Conservation (phyloP, 805 yeast species). For the Metschnikowia picachoensis region DNA sequence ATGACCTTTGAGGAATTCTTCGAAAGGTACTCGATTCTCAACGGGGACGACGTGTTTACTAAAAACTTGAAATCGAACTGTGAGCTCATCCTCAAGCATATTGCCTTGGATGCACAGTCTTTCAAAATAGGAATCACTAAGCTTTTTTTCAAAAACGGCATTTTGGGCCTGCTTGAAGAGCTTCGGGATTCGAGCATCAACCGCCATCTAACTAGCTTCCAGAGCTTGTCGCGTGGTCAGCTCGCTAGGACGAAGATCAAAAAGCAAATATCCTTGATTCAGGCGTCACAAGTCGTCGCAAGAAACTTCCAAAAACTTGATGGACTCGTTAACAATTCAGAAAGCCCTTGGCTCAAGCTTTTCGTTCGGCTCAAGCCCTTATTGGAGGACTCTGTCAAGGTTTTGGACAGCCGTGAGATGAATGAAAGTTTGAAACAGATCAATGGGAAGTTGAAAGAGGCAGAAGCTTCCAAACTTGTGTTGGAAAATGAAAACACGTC, state of each 20-base stretch:
- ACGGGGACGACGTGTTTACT: conserved; percentile 42
- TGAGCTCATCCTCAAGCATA: conserved; percentile 59
- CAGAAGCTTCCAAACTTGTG: conserved; percentile 26
- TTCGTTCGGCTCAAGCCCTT: conserved; percentile 72
- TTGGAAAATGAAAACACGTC: conserved; percentile 37
- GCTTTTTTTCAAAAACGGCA: conserved; percentile 73
- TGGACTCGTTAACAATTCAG: conserved; percentile 40
- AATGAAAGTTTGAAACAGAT: conserved; percentile 53
- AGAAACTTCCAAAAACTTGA: conserved; percentile 54
- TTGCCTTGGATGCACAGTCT: conserved; percentile 54
- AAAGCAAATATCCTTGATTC: conserved; percentile 51
- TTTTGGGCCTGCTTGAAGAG: conserved; percentile 73
- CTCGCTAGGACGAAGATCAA: conserved; percentile 47
- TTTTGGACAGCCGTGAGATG: conserved; percentile 53
- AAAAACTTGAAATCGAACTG: conserved; percentile 61
- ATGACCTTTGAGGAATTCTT: conserved; percentile 79
- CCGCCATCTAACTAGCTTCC: conserved; percentile 54
- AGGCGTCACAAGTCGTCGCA: conserved; percentile 68
- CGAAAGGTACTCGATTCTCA: conserved; percentile 66
- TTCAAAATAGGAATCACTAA: conserved; percentile 71
- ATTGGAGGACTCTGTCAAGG: conserved; percentile 58
- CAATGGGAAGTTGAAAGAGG: conserved; percentile 40
- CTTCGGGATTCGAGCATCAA: conserved; percentile 64
- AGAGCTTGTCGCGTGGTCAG: conserved; percentile 64
- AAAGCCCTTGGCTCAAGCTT: conserved; percentile 64